These are phyloP conservation scores for Raffaelea deltoideospora DNA, from an alignment of 2,329 filamentous ascomycete species.

Conservation along the genomic window DNA sequence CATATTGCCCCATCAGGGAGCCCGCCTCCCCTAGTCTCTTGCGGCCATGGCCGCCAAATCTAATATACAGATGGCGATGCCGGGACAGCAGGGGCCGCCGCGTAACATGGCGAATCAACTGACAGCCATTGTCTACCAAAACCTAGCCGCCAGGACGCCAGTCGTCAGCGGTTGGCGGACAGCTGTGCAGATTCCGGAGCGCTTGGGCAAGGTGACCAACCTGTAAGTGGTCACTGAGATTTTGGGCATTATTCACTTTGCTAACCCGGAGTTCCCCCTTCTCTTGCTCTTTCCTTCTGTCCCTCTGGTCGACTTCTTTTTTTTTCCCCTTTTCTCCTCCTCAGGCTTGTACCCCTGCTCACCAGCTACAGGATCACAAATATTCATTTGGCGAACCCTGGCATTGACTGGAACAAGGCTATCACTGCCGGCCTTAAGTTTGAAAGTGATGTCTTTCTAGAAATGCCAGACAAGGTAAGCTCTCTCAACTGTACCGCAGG, in stretches of 20 bases:
- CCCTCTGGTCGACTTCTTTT: background rate
- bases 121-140: constrained; percentile 15
- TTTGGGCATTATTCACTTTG: background rate
- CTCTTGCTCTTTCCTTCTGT: background rate
- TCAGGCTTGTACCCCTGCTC: background rate
- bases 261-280: background rate
- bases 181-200: constrained; percentile 21
- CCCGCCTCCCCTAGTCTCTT: background rate
- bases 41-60: constrained; percentile 47
- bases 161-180: constrained; percentile 24
- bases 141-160: constrained; percentile 14
- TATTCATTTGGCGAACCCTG: constrained; percentile 28
- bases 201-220: constrained; percentile 25
- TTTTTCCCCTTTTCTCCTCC: background rate
- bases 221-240: constrained; percentile 19
- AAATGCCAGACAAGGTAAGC: constrained; percentile 32
- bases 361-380: constrained; percentile 30
- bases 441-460: constrained; percentile 31
- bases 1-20: too few relatives aligned
- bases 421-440: constrained; percentile 26
- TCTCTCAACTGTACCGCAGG: too few relatives aligned
- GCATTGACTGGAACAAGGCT: constrained; percentile 24
- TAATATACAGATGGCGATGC: constrained; percentile 32
- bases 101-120: constrained; percentile 22
- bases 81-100: constrained; percentile 23